Evolutionary conservation across 1,284 basidiomycete species (phyloP), one percentile per base, ranked within the genome.

Genomic region (Austroboletus olivaceoglutinosus): DNA sequence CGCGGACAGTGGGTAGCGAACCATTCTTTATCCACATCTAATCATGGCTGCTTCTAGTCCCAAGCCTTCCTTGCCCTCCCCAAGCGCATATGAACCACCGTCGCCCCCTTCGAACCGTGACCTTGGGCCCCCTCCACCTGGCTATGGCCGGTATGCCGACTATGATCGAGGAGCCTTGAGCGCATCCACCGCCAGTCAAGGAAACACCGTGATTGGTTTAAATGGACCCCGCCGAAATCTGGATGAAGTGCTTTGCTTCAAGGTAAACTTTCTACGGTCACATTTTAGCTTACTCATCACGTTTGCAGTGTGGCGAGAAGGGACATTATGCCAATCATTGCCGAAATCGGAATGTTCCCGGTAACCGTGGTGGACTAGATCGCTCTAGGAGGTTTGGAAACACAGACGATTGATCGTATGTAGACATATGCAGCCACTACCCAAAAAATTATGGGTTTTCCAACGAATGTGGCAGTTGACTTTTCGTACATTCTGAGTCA

Each of bases 321-420:
- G 93, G 93, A 2, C 93, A 97, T 68, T 96, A 95, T 65, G 93
- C 93, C n/a, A 96, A 96, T 67, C 84, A 90, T 59, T 96, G 93
- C 71, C 81, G 88, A 51, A 91, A 93, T 71, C 76, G 86, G 52
- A 90, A 90, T 66, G 83, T 90, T 30, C 89, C 89, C 51, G 89
- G 89, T 21, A 89, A 87, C 64, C 77, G 87, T 42, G 87, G 88
- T 52, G 89, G 89, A 15, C 68, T 81, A 37, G 86, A 89, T 59
- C 68, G 76, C 42, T 58, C 62, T 21, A 67, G 50, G 54, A 63
- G 73, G 52, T 74, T 48, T 51, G 66, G 57, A 41, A 71, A 62
- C 19, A 62, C 62, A 4, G 72, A 72, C 2, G 70, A 72, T 50
- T 62, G 31, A 62, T 37, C 18, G n/a, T 46, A 40, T 34, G 15